Conservation (phyloP, 768 basidiomycete species). For the Russula olivacea region DNA sequence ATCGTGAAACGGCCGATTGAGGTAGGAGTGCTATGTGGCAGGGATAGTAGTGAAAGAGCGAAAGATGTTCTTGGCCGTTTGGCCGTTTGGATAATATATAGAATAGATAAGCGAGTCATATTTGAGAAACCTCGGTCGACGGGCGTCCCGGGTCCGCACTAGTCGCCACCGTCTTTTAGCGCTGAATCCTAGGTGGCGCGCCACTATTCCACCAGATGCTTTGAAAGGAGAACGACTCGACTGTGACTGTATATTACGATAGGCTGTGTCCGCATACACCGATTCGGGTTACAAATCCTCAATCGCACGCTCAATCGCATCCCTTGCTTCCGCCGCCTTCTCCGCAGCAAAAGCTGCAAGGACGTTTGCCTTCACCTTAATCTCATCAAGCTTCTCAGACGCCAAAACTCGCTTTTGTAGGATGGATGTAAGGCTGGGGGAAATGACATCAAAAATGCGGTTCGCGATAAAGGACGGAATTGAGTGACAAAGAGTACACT, state of each 20-base stretch:
- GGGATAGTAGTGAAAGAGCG: neutral
- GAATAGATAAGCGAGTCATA: neutral
- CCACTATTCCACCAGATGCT: neutral
- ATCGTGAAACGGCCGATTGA: neutral
- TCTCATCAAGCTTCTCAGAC: conserved; percentile 80
- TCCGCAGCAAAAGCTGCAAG: conserved; percentile 51
- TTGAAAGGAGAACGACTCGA: neutral
- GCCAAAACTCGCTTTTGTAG: conserved; percentile 74
- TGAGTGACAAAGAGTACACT: conserved; percentile 24
- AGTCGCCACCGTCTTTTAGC: too few species aligned
- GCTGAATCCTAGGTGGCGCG: neutral
- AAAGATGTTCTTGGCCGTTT: neutral
- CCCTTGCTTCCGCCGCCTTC: conserved; percentile 31
- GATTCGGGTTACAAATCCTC: conserved; percentile 24
- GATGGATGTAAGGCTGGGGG: conserved; percentile 61
- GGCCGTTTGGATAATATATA: too few species aligned
- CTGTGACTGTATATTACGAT: neutral
- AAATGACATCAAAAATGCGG: conserved; percentile 21
- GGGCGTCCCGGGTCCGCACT: too few species aligned
- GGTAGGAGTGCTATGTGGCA: neutral
- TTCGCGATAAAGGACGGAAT: conserved; percentile 20
- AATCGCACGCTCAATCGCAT: conserved; percentile 23
- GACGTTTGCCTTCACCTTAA: conserved; percentile 89
- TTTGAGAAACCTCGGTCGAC: too few species aligned
- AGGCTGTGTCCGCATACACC: neutral